Conservation (phyloP, 1,284 basidiomycete species). For the Bothia castanella region DNA sequence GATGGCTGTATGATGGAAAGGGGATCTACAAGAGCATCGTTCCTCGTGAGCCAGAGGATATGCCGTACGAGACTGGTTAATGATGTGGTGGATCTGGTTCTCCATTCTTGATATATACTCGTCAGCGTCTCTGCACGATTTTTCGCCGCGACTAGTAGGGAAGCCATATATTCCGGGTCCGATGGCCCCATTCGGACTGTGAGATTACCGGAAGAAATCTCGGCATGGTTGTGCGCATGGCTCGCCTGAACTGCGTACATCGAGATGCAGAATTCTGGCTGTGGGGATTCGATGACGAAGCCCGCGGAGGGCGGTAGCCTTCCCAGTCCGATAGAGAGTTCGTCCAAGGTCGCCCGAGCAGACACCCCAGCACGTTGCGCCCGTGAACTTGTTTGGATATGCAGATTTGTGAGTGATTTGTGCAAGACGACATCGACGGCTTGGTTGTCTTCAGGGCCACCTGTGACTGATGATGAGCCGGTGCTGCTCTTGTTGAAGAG, state of each 20-base stretch:
- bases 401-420: constrained; percentile 18
- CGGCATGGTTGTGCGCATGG: constrained; percentile 22
- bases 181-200: constrained; percentile 39
- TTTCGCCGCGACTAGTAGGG: constrained; percentile 35
- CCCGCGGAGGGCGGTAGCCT: constrained; percentile 7
- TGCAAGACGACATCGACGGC: constrained; percentile 22
- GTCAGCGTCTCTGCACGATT: constrained; percentile 30
- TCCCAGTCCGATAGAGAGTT: constrained; percentile 18
- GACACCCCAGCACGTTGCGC: background rate
- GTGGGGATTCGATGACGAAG: constrained; percentile 5
- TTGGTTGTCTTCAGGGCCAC: constrained; percentile 4
- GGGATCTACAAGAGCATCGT: constrained; percentile 60
- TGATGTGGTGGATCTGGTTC: constrained; percentile 25
- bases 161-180: constrained; percentile 44
- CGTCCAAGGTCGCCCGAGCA: constrained; percentile 14
- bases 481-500: constrained; percentile 9
- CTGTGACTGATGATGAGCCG: constrained; percentile 1
- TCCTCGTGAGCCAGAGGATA: constrained; percentile 48
- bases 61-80: constrained; percentile 39
- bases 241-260: constrained; percentile 24
- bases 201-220: constrained; percentile 30
- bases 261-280: constrained; percentile 23
- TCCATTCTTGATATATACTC: constrained; percentile 25
- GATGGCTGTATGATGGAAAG: constrained; percentile 77
- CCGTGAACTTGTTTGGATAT: constrained; percentile 13